Evolutionary conservation across 345 rosid genomes (phyloP).

Genomic region (Angophora floribunda): DNA sequence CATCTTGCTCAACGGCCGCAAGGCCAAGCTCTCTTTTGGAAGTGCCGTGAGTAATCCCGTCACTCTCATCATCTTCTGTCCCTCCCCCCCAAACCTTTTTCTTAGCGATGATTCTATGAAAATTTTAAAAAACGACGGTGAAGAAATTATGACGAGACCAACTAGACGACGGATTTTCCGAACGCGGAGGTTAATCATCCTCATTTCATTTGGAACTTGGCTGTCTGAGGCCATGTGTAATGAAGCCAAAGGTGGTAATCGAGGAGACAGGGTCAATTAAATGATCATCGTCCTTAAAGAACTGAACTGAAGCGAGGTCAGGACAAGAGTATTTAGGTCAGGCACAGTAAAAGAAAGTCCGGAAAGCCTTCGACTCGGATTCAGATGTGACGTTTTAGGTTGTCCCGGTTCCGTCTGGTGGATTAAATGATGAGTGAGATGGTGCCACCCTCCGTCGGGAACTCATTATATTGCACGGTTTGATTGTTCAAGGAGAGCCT

Average conservation of each 20-base stretch:
- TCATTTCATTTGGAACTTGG: neutral
- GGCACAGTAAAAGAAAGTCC: neutral
- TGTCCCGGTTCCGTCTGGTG: neutral
- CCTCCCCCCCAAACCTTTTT: no score
- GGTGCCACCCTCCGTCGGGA: neutral
- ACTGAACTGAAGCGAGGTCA: neutral
- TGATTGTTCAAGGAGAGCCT: neutral
- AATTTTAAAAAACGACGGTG: neutral
- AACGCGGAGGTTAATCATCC: neutral
- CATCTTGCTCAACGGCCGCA: constrained; percentile 80
- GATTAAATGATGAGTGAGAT: neutral
- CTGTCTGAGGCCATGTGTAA: neutral
- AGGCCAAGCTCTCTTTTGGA: constrained; percentile 92
- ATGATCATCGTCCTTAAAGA: neutral
- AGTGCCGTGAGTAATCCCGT: constrained; percentile 52
- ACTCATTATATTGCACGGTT: neutral
- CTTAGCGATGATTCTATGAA: neutral
- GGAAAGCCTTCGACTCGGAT: neutral
- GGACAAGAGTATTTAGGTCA: neutral
- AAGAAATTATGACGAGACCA: neutral
- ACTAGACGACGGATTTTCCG: neutral
- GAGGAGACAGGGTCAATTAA: neutral
- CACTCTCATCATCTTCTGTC: neutral
- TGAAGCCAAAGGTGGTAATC: neutral
- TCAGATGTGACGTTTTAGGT: neutral